phyloP scores from a whole-genome alignment of 805 yeast species.

The Cyberlindnera sargentensis region DNA sequence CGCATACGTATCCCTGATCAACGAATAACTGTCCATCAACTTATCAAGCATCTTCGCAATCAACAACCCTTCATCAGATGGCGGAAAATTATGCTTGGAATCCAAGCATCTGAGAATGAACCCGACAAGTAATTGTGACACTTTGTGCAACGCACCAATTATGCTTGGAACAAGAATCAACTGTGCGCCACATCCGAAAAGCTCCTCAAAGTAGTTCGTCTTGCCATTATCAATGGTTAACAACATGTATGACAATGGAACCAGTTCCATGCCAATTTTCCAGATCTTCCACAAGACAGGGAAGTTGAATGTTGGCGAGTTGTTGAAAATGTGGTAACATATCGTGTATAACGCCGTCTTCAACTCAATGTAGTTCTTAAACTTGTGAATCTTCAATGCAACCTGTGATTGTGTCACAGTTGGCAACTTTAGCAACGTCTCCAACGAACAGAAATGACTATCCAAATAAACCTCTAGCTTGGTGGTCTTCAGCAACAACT shows the following conservation, averaged over 20 bases:
- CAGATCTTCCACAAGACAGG: constrained; percentile 9
- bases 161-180: constrained; percentile 18
- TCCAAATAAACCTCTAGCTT: constrained; percentile 31
- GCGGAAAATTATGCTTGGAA: constrained; percentile 19
- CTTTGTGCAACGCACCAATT: constrained; percentile 16
- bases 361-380: constrained; percentile 23
- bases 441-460: constrained; percentile 20
- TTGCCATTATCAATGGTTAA: constrained; percentile 18
- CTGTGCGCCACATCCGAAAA: constrained; percentile 21
- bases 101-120: constrained; percentile 25
- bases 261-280: constrained; percentile 18
- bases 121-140: constrained; percentile 11
- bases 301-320: constrained; percentile 9
- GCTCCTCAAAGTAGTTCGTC: constrained; percentile 20
- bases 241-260: constrained; percentile 20
- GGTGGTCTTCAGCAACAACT: constrained; percentile 28
- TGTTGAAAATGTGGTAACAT: constrained; percentile 20
- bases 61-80: neutral
- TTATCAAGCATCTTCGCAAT: constrained; percentile 17
- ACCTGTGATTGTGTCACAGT: constrained; percentile 11
- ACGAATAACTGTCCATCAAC: constrained; percentile 24
- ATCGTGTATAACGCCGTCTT: constrained; percentile 21
- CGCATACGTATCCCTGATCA: constrained; percentile 29
- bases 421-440: constrained; percentile 23
- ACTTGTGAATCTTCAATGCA: constrained; percentile 21